A percentile compares a stretch with the other conserved stretches of the same genome.
phyloP scores from a whole-genome alignment of 768 basidiomycete species.

The Mrakia hoshinonis region DNA sequence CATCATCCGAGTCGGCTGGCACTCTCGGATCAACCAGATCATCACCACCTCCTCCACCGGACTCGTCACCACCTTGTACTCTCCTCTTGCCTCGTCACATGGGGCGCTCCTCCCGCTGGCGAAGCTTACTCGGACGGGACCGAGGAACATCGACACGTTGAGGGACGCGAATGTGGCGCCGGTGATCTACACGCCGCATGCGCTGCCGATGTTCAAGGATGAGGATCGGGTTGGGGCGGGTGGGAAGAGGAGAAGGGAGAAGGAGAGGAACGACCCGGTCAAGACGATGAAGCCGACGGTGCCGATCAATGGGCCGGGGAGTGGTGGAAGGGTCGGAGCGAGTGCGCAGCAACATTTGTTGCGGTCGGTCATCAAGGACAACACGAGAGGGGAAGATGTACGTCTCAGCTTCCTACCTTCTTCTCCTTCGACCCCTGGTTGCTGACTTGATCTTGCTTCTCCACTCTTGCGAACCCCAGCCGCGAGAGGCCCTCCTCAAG shows the following conservation, averaged over 20 bases:
- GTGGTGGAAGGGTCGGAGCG: constrained; percentile 87
- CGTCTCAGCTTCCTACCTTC: constrained; percentile 44
- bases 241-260: constrained; percentile 77
- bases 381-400: constrained; percentile 87
- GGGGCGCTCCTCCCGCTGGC: constrained; percentile 82
- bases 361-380: constrained; percentile 84
- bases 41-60: constrained; percentile 80
- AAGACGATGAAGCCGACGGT: constrained; percentile 88
- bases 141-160: constrained; percentile 68
- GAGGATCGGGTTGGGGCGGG: constrained; percentile 48
- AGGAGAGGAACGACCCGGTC: constrained; percentile 74
- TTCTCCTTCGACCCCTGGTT: background rate
- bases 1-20: constrained; percentile 88
- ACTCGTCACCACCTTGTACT: constrained; percentile 81
- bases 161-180: constrained; percentile 55
- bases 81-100: constrained; percentile 76
- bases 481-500: constrained; percentile 90
- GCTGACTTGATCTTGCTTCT: constrained; percentile 29
- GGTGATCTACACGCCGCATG: constrained; percentile 84
- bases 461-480: constrained; percentile 49
- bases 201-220: constrained; percentile 85
- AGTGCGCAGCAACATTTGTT: constrained; percentile 96
- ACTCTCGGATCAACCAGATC: constrained; percentile 97
- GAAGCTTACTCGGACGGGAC: constrained; percentile 74
- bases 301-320: constrained; percentile 85